Evolutionary conservation across 805 yeast genomes (phyloP).

Genomic region (Cyberlindnera mississippiensis): DNA sequence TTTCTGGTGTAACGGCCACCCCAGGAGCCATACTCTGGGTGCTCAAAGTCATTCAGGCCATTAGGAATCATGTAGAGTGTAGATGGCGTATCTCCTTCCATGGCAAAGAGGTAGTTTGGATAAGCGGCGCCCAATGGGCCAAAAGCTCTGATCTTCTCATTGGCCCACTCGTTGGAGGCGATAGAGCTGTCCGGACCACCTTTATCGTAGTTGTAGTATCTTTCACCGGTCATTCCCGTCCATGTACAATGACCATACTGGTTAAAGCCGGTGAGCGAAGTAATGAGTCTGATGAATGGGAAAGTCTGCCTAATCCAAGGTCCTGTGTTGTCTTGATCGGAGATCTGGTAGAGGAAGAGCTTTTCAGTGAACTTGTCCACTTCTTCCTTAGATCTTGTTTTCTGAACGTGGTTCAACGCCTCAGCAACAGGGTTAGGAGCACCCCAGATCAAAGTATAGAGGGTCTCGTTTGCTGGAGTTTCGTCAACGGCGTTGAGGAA

Average conservation of each 20-base stretch:
- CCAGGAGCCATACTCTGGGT: slow-evolving; percentile 34
- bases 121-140: slow-evolving; percentile 30
- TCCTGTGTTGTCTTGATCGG: slow-evolving; percentile 33
- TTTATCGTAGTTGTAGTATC: slow-evolving; percentile 20
- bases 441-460: slow-evolving; percentile 30
- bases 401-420: slow-evolving; percentile 25
- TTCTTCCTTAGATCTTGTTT: slow-evolving; percentile 17
- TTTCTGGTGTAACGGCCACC: slow-evolving; percentile 30
- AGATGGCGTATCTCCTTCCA: slow-evolving; percentile 34
- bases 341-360: slow-evolving; percentile 28
- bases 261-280: slow-evolving; percentile 29
- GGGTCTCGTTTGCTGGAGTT: slow-evolving; percentile 13
- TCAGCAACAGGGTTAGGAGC: slow-evolving; percentile 33
- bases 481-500: slow-evolving; percentile 26
- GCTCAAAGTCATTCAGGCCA: slow-evolving; percentile 28
- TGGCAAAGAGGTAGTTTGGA: slow-evolving; percentile 23
- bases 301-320: slow-evolving; percentile 30
- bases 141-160: slow-evolving; percentile 22
- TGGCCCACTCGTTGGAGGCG: slow-evolving; percentile 27
- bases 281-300: slow-evolving; percentile 27
- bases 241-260: slow-evolving; percentile 29
- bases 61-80: slow-evolving; percentile 28
- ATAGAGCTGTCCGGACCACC: slow-evolving; percentile 28
- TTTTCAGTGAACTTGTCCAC: slow-evolving; percentile 18
- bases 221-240: slow-evolving; percentile 32